phyloP scores from a whole-genome alignment of 2,329 filamentous ascomycete species.

The Scedosporium boydii region DNA sequence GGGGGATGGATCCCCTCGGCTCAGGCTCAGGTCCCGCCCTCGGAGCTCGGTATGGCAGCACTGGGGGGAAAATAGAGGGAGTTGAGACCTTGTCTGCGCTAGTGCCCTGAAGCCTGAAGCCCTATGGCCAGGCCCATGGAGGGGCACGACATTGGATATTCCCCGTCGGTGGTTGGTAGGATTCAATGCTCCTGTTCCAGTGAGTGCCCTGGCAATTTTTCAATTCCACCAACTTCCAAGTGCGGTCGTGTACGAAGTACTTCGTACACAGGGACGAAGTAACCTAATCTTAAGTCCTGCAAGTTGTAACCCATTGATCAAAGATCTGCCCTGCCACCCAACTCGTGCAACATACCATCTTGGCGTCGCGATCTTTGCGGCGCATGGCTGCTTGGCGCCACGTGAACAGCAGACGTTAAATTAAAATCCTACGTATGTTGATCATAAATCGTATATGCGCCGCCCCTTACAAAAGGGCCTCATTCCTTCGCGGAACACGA shows the following conservation, averaged over 20 bases:
- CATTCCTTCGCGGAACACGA: background rate
- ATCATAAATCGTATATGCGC: background rate
- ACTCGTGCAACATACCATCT: too few relatives aligned
- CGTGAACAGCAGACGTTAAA: background rate
- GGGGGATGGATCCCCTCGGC: too few relatives aligned
- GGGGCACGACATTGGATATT: background rate
- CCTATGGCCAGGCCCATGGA: background rate
- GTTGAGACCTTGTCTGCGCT: background rate
- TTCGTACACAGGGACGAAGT: too few relatives aligned
- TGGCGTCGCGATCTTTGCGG: background rate
- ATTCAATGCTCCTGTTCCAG: background rate
- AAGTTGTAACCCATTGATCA: background rate
- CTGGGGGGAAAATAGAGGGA: background rate
- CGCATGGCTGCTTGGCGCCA: too few relatives aligned
- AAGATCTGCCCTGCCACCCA: too few relatives aligned
- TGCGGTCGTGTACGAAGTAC: too few relatives aligned
- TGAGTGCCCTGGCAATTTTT: too few relatives aligned
- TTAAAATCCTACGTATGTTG: background rate
- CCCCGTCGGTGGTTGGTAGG: background rate
- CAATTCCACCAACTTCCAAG: too few relatives aligned
- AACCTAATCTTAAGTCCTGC: background rate
- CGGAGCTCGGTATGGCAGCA: background rate
- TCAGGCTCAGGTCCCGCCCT: too few relatives aligned
- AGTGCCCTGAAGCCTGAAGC: background rate
- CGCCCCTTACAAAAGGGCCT: background rate